These are phyloP conservation scores for Protomyces pachydermus DNA, from an alignment of 1,139 yeast species.

Conservation along the genomic window DNA sequence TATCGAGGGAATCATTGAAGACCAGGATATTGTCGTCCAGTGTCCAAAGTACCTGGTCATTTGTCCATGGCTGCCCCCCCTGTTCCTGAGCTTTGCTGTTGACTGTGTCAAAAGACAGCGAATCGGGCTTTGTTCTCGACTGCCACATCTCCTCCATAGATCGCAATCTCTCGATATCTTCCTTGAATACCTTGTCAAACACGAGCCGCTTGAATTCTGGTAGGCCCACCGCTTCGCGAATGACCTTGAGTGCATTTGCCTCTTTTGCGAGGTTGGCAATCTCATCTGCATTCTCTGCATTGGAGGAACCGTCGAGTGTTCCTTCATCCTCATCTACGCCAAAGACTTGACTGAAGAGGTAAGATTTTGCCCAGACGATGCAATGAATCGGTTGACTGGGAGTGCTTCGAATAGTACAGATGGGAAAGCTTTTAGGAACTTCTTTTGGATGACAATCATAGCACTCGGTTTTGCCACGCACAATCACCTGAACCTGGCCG, in stretches of 20 bases:
- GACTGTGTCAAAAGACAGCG: slow-evolving; percentile 45
- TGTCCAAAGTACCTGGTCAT: slow-evolving; percentile 64
- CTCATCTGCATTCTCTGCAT: slow-evolving; percentile 56
- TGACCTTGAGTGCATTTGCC: slow-evolving; percentile 65
- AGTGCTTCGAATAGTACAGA: slow-evolving; percentile 92
- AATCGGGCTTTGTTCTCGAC: slow-evolving; percentile 60
- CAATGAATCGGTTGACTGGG: slow-evolving; percentile 96
- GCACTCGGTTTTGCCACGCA: slow-evolving; percentile 74
- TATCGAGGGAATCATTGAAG: slow-evolving; percentile 45
- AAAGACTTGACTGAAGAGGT: slow-evolving; percentile 72
- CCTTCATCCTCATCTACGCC: slow-evolving; percentile 49
- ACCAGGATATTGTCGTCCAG: slow-evolving; percentile 60
- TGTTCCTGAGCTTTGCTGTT: slow-evolving; percentile 33
- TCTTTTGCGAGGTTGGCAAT: slow-evolving; percentile 65
- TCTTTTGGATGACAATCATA: slow-evolving; percentile 86
- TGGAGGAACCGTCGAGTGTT: slow-evolving; percentile 44
- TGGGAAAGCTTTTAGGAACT: slow-evolving; percentile 86
- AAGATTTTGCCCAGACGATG: slow-evolving; percentile 95
- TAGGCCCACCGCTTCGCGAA: slow-evolving; percentile 46
- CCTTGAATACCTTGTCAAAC: slow-evolving; percentile 50
- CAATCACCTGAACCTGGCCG: slow-evolving; percentile 90
- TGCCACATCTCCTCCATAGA: slow-evolving; percentile 76
- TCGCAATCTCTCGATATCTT: slow-evolving; percentile 70
- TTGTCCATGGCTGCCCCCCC: slow-evolving; percentile 38
- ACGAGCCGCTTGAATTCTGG: slow-evolving; percentile 43